A percentile compares a stretch with the other conserved stretches of the same genome.
Evolutionary conservation across 2,329 filamentous ascomycete species (phyloP).

Genomic region (Plectosphaerella cucumerina): DNA sequence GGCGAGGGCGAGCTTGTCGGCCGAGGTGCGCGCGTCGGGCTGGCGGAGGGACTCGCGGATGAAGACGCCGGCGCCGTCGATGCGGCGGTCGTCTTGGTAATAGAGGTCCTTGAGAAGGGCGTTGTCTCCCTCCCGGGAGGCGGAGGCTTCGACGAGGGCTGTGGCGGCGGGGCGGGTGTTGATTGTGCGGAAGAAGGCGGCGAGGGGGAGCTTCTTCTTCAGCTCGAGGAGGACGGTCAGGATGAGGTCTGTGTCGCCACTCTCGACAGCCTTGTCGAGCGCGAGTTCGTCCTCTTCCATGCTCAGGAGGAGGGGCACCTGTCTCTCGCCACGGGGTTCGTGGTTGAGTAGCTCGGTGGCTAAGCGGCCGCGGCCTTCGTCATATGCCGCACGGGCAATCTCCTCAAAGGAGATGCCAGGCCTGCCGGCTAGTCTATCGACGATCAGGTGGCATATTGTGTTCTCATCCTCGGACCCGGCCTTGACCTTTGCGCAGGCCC

Average conservation of each 20-base stretch:
- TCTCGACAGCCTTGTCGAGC: slow-evolving; percentile 93
- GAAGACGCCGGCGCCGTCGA: slow-evolving; percentile 85
- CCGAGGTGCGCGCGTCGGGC: slow-evolving; percentile 62
- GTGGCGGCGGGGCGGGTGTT: slow-evolving; percentile 81
- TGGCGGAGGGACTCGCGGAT: slow-evolving; percentile 78
- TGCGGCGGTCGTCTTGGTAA: slow-evolving; percentile 90
- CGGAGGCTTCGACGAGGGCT: slow-evolving; percentile 82
- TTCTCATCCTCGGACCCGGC: slow-evolving; percentile 83
- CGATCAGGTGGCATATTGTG: slow-evolving; percentile 78
- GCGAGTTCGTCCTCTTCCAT: slow-evolving; percentile 97
- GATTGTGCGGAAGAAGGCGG: slow-evolving; percentile 88
- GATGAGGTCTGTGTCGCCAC: slow-evolving; percentile 90
- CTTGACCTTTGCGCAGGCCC: slow-evolving; percentile 92
- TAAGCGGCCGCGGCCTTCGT: slow-evolving; percentile 84
- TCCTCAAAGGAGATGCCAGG: slow-evolving; percentile 93
- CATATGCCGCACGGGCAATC: slow-evolving; percentile 88
- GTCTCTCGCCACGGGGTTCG: slow-evolving; percentile 90
- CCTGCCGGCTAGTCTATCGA: slow-evolving; percentile 81
- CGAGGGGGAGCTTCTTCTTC: slow-evolving; percentile 84
- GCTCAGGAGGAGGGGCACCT: slow-evolving; percentile 85
- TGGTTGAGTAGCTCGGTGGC: slow-evolving; percentile 90
- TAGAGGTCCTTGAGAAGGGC: slow-evolving; percentile 88
- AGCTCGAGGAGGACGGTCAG: slow-evolving; percentile 83
- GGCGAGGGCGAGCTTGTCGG: slow-evolving; percentile 85
- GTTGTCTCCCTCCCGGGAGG: slow-evolving; percentile 66